Base-by-base conservation (phyloP, 257 asterid species). In the Craterostigma plantagineum region DNA sequence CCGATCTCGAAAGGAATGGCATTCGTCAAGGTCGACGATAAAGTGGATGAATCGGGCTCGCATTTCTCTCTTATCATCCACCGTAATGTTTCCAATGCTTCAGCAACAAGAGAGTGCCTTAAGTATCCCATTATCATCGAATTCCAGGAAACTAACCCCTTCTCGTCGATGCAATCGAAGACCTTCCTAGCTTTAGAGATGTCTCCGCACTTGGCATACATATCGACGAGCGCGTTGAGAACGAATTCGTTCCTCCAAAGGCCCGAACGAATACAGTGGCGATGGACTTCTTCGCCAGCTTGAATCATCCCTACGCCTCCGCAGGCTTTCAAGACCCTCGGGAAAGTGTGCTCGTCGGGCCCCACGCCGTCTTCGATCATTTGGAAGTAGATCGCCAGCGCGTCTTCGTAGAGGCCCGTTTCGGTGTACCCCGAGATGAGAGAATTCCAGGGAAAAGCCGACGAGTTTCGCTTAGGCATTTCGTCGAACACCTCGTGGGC, bases 171-270 rank as follows among this genome's bases (percentile, higher is more conserved):
- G 33, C 42, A 44, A 48, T 72, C 40, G 14, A 84, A 85, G 36
- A 75, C 64, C 41, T 57, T 77, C 47, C 72, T 53, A 46, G 91
- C 85, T 51, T 61, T 61, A 33, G 49, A 61, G 46, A 85, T 80
- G 70, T 80, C 87, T 12, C 96, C 93, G 37, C 92, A 85, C 51
- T 85, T 85, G 8, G 91, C 69, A 35, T 77, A 85, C 82, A 75
- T 72, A 63, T 77, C 96, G 35, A 72, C 75, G 12, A 80, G 71
- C 4, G 80, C 79, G 35, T 85, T 85, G 12, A 52, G 58, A 38
- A 81, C 76, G 45, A 80, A 77, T 18, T 46, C 55, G 45, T 77
- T 68, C 38, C 48, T 59, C 11, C 72, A 68, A 43, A 64, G 61
- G 1, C 96, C 92, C 7, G 27, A 62, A 6, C 79, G 77, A 42